Percentiles rank a stretch among this genome's conserved stretches.
phyloP scores from a whole-genome alignment of 306 rosid species.

The Arachis stenosperma region DNA sequence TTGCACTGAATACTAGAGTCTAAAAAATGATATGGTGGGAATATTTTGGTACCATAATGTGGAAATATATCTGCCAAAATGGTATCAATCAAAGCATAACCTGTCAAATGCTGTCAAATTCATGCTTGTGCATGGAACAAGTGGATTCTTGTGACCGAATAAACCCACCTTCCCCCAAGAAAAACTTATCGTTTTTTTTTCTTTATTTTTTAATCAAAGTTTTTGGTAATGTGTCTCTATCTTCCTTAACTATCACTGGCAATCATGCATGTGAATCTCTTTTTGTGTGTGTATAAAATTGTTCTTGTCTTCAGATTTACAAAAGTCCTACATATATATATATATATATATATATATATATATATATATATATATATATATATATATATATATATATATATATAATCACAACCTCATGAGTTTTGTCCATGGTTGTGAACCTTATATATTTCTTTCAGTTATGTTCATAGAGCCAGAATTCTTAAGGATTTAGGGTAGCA shows the following conservation, averaged over 20 bases:
- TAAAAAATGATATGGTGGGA: slow-evolving; percentile 40
- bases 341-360: slow-evolving; percentile 14
- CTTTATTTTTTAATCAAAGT: not conserved
- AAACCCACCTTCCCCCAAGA: slow-evolving; percentile 14
- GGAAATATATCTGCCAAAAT: slow-evolving; percentile 29
- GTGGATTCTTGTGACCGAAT: slow-evolving; percentile 31
- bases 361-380: slow-evolving; percentile 14
- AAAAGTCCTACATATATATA: slow-evolving; percentile 52
- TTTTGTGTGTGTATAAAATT: slow-evolving; percentile 42
- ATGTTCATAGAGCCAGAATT: slow-evolving; percentile 9
- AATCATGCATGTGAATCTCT: slow-evolving; percentile 55
- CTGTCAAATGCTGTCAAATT: slow-evolving; percentile 44
- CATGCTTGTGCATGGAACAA: slow-evolving; percentile 37
- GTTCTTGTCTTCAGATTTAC: slow-evolving; percentile 56
- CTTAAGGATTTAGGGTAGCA: not conserved
- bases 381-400: slow-evolving; percentile 7
- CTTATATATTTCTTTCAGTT: slow-evolving; percentile 21
- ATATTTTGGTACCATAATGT: slow-evolving; percentile 31
- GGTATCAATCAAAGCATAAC: slow-evolving; percentile 36
- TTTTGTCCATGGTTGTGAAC: slow-evolving; percentile 40
- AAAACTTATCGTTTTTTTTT: slow-evolving; percentile 29
- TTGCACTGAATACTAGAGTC: slow-evolving; percentile 6
- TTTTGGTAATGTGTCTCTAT: slow-evolving; percentile 48
- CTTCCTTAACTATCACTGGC: slow-evolving; percentile 51
- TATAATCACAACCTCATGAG: slow-evolving; percentile 26